These are phyloP conservation scores for Xylaria scruposa DNA, from an alignment of 495 filamentous ascomycete genomes.

Conservation along the genomic window DNA sequence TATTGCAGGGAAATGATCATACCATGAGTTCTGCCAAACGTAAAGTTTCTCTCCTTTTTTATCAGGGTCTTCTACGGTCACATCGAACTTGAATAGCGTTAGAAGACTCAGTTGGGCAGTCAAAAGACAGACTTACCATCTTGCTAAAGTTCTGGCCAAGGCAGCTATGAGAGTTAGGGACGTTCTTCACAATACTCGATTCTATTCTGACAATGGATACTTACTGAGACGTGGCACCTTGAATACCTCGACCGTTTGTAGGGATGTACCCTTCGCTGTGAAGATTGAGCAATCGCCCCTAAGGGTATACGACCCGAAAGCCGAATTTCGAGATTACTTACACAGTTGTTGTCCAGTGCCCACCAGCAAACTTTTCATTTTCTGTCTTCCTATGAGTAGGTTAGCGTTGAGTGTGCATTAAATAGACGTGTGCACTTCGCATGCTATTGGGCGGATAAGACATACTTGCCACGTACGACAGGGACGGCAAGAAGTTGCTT, in stretches of 20 bases:
- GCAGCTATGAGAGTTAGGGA: conserved; percentile 49
- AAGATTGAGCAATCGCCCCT: neutral
- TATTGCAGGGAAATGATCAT: neutral
- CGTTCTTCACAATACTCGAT: neutral
- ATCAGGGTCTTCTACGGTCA: conserved; percentile 91
- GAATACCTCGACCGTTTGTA: conserved; percentile 92
- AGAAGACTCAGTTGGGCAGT: neutral
- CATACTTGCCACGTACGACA: conserved; percentile 75
- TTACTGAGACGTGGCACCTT: conserved; percentile 86
- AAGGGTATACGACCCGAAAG: neutral
- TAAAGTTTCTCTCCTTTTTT: conserved; percentile 79
- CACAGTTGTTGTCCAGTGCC: conserved; percentile 91
- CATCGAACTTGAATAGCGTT: conserved; percentile 65
- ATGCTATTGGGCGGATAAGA: neutral
- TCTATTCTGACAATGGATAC: neutral
- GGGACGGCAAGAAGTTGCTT: conserved; percentile 88
- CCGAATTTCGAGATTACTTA: neutral
- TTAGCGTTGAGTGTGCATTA: neutral
- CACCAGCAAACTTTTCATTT: conserved; percentile 97
- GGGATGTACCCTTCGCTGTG: conserved; percentile 87
- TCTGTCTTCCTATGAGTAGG: conserved; percentile 67
- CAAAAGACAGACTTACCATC: conserved; percentile 59
- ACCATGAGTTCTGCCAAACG: conserved; percentile 98
- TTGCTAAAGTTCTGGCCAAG: conserved; percentile 97
- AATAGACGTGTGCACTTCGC: neutral